phyloP scores from a whole-genome alignment of 192 early-diverging fungal species.

The Linnemannia elongata region DNA sequence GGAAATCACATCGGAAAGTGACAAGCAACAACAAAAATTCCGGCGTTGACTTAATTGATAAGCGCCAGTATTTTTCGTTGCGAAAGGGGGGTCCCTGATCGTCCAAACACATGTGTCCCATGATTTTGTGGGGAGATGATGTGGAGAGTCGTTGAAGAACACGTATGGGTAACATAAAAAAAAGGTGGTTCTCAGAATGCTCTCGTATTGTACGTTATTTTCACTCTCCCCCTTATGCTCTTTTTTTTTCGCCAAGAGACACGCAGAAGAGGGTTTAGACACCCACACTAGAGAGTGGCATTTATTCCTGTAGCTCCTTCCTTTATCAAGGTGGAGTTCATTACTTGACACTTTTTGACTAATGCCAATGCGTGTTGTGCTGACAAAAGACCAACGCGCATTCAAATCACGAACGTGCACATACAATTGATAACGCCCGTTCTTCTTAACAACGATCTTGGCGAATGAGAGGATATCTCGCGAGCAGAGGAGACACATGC shows the following conservation, averaged over 20 bases:
- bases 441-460: not conserved
- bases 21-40: not conserved
- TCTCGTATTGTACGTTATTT: not conserved
- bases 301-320: not conserved
- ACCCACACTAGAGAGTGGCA: not conserved
- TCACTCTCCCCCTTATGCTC: not conserved
- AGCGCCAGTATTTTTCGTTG: not conserved
- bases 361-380: not conserved
- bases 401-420: not conserved
- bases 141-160: not conserved
- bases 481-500: not conserved
- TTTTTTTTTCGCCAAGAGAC: not conserved
- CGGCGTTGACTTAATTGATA: not conserved
- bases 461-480: not conserved
- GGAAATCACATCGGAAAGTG: not conserved
- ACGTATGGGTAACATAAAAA: not conserved
- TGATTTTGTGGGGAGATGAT: constrained; percentile 1
- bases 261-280: not conserved
- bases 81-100: not conserved
- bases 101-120: not conserved
- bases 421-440: not conserved
- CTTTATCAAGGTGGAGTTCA: not conserved
- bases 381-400: not conserved
- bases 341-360: not conserved
- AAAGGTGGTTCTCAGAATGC: not conserved